phyloP scores from a whole-genome alignment of 148 eudicot species.

The Amaranthus hypochondriacus region DNA sequence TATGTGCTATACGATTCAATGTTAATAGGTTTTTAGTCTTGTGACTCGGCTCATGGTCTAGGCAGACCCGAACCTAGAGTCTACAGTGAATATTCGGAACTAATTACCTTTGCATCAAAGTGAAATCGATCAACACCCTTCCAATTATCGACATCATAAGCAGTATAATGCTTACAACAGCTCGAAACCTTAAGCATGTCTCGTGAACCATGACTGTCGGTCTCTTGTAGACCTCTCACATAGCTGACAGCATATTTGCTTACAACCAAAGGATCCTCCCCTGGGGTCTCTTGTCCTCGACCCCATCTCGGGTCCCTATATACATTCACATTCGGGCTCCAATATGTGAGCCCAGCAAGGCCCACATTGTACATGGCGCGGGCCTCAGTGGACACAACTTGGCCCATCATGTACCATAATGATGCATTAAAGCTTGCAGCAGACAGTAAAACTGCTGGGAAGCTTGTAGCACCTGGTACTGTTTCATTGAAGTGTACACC shows the following conservation, averaged over 20 bases:
- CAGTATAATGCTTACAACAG: constrained; percentile 47
- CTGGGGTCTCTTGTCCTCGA: constrained; percentile 41
- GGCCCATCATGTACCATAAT: constrained; percentile 44
- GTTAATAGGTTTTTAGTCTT: no score
- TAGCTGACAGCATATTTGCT: constrained; percentile 30
- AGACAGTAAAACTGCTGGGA: constrained; percentile 49
- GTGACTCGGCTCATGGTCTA: no score
- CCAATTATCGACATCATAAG: constrained; percentile 48
- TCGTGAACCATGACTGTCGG: constrained; percentile 8
- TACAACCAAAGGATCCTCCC: constrained; percentile 41
- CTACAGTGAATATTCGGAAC: neutral
- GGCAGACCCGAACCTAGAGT: no score
- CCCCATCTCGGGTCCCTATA: constrained; percentile 43
- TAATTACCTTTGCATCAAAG: constrained; percentile 37
- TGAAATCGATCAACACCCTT: constrained; percentile 37
- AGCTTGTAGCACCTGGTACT: constrained; percentile 51
- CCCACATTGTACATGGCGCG: constrained; percentile 39
- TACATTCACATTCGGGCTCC: constrained; percentile 45
- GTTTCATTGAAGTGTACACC: constrained; percentile 36
- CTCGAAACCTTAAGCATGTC: constrained; percentile 39
- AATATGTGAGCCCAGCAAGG: constrained; percentile 37
- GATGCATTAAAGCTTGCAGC: constrained; percentile 46
- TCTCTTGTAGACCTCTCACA: constrained; percentile 34
- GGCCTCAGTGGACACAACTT: constrained; percentile 40
- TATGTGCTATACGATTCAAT: no score